A percentile compares a stretch with the other conserved stretches of the same genome.
phyloP scores from a whole-genome alignment of 257 asterid species.

The Solanum habrochaites region DNA sequence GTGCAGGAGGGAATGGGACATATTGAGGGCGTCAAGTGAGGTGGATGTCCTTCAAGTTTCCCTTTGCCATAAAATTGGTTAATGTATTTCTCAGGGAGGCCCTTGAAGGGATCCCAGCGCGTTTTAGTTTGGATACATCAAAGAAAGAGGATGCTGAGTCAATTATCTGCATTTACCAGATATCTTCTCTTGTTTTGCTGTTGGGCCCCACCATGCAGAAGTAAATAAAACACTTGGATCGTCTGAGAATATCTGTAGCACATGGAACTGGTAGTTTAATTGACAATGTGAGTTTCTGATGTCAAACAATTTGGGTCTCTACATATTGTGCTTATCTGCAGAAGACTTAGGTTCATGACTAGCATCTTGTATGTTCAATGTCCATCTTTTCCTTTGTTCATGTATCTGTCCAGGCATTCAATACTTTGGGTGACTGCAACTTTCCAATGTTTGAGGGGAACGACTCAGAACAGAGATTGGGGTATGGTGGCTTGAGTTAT shows the following conservation, averaged over 20 bases:
- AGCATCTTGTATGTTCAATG: slow-evolving; percentile 1
- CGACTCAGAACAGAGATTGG: slow-evolving; percentile 80
- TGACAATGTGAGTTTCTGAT: slow-evolving; percentile 54
- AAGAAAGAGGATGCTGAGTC: slow-evolving; percentile 43
- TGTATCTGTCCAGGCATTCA: slow-evolving; percentile 57
- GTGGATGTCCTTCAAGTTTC: neutral
- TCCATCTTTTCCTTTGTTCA: slow-evolving; percentile 2
- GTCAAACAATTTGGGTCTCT: neutral
- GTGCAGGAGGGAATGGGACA: neutral
- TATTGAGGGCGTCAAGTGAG: neutral
- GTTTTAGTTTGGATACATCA: slow-evolving; percentile 44
- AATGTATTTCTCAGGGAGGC: slow-evolving; percentile 36
- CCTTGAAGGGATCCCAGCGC: slow-evolving; percentile 82
- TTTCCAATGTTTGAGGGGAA: slow-evolving; percentile 99
- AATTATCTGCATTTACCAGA: slow-evolving; percentile 55
- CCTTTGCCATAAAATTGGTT: neutral
- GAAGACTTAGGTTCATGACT: neutral
- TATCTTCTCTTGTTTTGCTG: slow-evolving; percentile 85
- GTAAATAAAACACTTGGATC: slow-evolving; percentile 76
- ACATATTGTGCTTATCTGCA: neutral
- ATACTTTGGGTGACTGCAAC: slow-evolving; percentile 97
- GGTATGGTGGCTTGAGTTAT: slow-evolving; percentile 25
- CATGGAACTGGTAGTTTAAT: slow-evolving; percentile 70
- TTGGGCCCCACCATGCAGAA: slow-evolving; percentile 58
- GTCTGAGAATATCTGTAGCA: slow-evolving; percentile 60